Conservation (phyloP, 106 monocot genomes). For the Iris macrosiphon region DNA sequence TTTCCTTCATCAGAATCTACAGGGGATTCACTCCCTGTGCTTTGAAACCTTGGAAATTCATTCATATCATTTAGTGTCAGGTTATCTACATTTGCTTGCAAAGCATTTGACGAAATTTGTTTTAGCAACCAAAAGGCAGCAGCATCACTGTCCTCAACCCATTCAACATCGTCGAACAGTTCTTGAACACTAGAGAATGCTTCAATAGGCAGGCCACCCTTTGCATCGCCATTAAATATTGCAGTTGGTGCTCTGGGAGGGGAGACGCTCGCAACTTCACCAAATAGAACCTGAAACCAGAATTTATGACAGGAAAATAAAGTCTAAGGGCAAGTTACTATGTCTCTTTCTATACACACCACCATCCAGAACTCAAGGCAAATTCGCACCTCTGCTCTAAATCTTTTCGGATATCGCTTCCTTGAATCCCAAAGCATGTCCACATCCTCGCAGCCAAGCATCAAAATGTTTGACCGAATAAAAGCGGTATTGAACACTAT, state of each 20-base stretch:
- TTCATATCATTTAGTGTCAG: constrained; percentile 67
- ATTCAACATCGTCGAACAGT: constrained; percentile 81
- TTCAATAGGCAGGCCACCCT: constrained; percentile 85
- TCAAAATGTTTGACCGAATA: constrained; percentile 90
- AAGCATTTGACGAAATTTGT: constrained; percentile 70
- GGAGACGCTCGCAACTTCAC: constrained; percentile 55
- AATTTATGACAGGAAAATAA: neutral
- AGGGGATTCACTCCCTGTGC: constrained; percentile 48
- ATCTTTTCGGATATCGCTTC: constrained; percentile 67
- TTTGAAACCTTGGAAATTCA: constrained; percentile 41
- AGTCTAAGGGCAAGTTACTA: neutral
- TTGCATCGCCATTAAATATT: constrained; percentile 65
- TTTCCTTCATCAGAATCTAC: constrained; percentile 82
- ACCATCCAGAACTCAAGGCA: neutral
- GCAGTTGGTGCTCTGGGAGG: constrained; percentile 51
- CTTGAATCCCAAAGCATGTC: constrained; percentile 97
- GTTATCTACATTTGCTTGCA: constrained; percentile 82
- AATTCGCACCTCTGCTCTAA: constrained; percentile 81
- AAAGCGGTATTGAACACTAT: constrained; percentile 99
- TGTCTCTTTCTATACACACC: neutral
- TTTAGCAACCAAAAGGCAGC: constrained; percentile 91
- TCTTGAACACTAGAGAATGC: constrained; percentile 86
- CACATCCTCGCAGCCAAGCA: constrained; percentile 80
- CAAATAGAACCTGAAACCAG: constrained; percentile 81
- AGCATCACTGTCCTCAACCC: constrained; percentile 69